Base-by-base conservation (phyloP, 2,329 filamentous ascomycete species). In the Clonostachys rosea region DNA sequence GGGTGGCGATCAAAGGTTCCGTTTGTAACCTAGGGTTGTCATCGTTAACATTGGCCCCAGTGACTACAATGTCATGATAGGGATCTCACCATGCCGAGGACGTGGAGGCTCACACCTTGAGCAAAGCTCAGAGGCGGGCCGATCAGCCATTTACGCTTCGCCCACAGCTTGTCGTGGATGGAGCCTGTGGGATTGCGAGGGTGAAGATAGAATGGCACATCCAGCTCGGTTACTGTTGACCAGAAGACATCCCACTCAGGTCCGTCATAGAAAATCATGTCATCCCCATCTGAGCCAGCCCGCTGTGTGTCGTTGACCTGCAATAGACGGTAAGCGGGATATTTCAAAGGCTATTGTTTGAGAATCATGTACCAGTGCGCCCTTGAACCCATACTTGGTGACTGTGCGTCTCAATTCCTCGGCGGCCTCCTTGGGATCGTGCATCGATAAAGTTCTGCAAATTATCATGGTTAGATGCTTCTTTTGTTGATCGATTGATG, bases 151-250 rank as follows among this genome's bases (percentile, higher is more conserved):
- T 75, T 75, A 18, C 80, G 70, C 54, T 81, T 69, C 2, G 74
- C 74, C 70, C 75, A 84, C 20, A 83, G 70, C 56, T 78, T 78
- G 5, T 83, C 76, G 54, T 77, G 68, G 47, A 81, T 71, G 16
- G 68, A 70, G 7, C 79, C 79, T 0, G 76, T 78, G 2, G 82
- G 78, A 52, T 76, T 74, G 43, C 76, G 68, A 0, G 81, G 83
- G 59, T 86, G 83, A 1, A 86, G 68, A 55, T 86, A 86, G 43
- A 86, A 71, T 0, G 82, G 81, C 0, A 84, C 81, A 48, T 84
- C 78, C 1, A 86, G 73, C 40, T 83, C 76, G 2, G 69, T 70
- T 9, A 75, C 71, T 1, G 73, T 75, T 12, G 69, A 57, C 82
- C 82, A 86, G 69, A 86, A 85, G 18, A 74, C 60, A 52, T 83